These are phyloP conservation scores for Paraphaeosphaeria sporulosa DNA, from an alignment of 2,329 filamentous ascomycete species.

Conservation along the genomic window DNA sequence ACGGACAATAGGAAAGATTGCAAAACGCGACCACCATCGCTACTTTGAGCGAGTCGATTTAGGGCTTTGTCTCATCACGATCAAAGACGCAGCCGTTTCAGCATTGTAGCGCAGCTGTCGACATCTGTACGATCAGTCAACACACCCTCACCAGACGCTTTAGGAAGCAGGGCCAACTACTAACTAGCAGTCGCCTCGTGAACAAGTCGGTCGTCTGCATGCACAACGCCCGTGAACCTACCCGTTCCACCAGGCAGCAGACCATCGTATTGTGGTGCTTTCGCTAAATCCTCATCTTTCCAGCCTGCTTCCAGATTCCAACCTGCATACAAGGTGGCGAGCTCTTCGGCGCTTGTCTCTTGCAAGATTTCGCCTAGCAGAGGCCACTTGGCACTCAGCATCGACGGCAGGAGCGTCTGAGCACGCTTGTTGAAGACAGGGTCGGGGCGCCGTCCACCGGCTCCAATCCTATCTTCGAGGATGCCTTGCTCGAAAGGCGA, in stretches of 20 bases:
- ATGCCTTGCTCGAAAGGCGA: constrained; percentile 42
- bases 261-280: constrained; percentile 53
- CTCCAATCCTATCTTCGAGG: constrained; percentile 33
- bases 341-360: constrained; percentile 42
- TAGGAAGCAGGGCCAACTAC: constrained; percentile 14
- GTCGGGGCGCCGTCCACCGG: constrained; percentile 11
- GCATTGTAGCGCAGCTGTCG: not conserved
- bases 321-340: constrained; percentile 40
- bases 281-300: constrained; percentile 40
- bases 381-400: constrained; percentile 48
- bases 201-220: constrained; percentile 28
- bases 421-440: constrained; percentile 40
- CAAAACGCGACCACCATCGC: not conserved
- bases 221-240: constrained; percentile 46
- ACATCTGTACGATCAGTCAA: constrained; percentile 7
- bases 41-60: not conserved
- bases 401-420: constrained; percentile 39
- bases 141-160: not conserved
- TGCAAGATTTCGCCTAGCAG: constrained; percentile 52
- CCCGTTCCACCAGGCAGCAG: constrained; percentile 51
- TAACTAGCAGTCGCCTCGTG: constrained; percentile 24
- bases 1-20: not conserved
- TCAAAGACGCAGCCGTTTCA: not conserved
- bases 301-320: constrained; percentile 45
- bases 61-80: not conserved